Conservation (phyloP, 441 rosid species). For the Flueggea neowawraea region DNA sequence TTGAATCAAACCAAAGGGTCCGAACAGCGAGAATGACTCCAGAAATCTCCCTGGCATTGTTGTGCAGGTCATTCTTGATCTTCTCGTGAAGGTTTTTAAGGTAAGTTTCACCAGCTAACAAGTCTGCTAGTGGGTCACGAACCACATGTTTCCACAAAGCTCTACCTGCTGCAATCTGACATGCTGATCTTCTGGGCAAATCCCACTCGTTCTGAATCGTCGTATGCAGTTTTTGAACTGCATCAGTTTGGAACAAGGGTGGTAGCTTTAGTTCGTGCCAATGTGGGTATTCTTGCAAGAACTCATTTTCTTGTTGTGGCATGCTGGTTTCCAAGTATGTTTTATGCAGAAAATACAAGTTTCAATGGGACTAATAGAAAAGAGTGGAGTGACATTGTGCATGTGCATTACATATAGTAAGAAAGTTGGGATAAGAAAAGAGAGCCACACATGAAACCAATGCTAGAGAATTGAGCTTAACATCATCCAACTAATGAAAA, state of each 20-base stretch:
- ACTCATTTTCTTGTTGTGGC: slow-evolving; percentile 43
- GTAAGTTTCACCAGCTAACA: slow-evolving; percentile 78
- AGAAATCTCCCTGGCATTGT: slow-evolving; percentile 72
- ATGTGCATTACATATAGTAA: slow-evolving; percentile 23
- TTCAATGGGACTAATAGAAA: slow-evolving; percentile 11
- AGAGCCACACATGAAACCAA: slow-evolving; percentile 89
- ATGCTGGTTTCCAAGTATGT: slow-evolving; percentile 18
- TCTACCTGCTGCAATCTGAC: slow-evolving; percentile 92
- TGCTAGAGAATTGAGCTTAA: slow-evolving; percentile 41
- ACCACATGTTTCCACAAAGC: slow-evolving; percentile 84
- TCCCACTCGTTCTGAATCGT: slow-evolving; percentile 70
- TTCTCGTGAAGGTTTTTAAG: slow-evolving; percentile 68
- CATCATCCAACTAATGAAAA: slow-evolving; percentile 31
- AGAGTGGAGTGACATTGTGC: slow-evolving; percentile 22
- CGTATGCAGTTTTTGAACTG: slow-evolving; percentile 56
- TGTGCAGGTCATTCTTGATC: slow-evolving; percentile 60
- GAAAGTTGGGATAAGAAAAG: slow-evolving; percentile 75
- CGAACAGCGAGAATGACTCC: slow-evolving; percentile 87
- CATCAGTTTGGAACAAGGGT: slow-evolving; percentile 29
- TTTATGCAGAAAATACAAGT: slow-evolving; percentile 11
- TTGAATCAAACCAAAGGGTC: slow-evolving; percentile 89
- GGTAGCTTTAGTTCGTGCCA: slow-evolving; percentile 68
- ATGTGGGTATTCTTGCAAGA: slow-evolving; percentile 24
- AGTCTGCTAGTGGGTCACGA: slow-evolving; percentile 70
- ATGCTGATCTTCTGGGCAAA: slow-evolving; percentile 57